phyloP scores from a whole-genome alignment of 495 filamentous ascomycete species.

The Neohortaea acidophila region DNA sequence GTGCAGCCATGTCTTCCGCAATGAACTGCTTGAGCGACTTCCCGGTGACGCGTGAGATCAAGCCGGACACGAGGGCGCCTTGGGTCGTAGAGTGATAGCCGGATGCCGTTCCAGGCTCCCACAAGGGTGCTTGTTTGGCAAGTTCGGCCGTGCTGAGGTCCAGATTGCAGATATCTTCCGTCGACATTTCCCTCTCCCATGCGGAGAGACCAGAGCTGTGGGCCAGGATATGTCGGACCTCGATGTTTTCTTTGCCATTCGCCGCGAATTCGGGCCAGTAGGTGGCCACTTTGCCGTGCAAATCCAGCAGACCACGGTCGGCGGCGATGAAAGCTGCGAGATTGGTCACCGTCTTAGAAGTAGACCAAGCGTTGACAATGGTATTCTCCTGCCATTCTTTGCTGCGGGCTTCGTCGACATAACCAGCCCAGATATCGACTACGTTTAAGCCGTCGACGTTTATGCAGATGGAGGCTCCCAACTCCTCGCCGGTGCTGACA shows the following conservation, averaged over 20 bases:
- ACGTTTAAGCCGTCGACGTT: slow-evolving; percentile 31
- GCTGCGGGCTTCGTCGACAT: slow-evolving; percentile 20
- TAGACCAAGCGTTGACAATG: slow-evolving; percentile 29
- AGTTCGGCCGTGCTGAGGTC: slow-evolving; percentile 20
- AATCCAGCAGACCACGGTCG: background rate
- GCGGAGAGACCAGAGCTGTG: background rate
- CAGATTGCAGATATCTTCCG: background rate
- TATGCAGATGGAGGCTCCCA: slow-evolving; percentile 31
- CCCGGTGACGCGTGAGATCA: slow-evolving; percentile 28
- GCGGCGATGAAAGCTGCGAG: background rate
- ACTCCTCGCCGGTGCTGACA: slow-evolving; percentile 24
- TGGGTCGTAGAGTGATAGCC: slow-evolving; percentile 30
- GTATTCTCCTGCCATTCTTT: slow-evolving; percentile 31
- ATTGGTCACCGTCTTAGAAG: slow-evolving; percentile 27
- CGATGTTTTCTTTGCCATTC: slow-evolving; percentile 2
- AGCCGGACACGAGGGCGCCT: slow-evolving; percentile 30
- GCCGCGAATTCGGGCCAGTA: slow-evolving; percentile 3
- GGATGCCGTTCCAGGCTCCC: slow-evolving; percentile 27
- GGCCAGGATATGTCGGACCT: background rate
- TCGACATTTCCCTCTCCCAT: background rate
- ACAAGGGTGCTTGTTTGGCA: slow-evolving; percentile 31
- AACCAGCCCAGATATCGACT: slow-evolving; percentile 35
- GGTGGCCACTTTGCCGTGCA: background rate
- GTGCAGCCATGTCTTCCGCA: slow-evolving; percentile 27
- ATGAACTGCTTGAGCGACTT: slow-evolving; percentile 30